Evolutionary conservation across 257 asterid genomes (phyloP).

Genomic region (Jacaranda mimosifolia): DNA sequence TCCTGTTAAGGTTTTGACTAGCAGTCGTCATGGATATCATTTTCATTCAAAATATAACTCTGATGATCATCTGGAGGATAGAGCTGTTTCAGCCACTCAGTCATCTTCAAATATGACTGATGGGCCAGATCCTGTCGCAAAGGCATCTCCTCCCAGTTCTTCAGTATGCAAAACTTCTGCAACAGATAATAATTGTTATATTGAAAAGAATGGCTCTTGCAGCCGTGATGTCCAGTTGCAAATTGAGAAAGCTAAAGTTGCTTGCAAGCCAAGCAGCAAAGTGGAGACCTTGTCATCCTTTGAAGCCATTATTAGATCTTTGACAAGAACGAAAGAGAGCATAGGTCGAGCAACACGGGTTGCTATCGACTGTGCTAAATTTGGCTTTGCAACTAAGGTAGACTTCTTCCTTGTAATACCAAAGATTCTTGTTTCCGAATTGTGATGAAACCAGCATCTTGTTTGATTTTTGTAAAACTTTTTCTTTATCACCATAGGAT

Average conservation of each 20-base stretch:
- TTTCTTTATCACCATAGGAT: background rate
- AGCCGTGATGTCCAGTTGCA: slow-evolving; percentile 54
- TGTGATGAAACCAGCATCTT: slow-evolving; percentile 5
- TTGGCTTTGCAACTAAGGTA: slow-evolving; percentile 90
- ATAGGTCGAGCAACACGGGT: slow-evolving; percentile 86
- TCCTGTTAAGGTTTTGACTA: slow-evolving; percentile 47
- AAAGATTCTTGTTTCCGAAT: background rate
- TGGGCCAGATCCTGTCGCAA: slow-evolving; percentile 53
- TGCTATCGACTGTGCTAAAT: slow-evolving; percentile 91
- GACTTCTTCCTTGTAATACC: slow-evolving; percentile 8
- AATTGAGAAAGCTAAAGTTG: slow-evolving; percentile 48
- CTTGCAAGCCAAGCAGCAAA: slow-evolving; percentile 60
- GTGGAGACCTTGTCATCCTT: slow-evolving; percentile 67
- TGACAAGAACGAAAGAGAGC: slow-evolving; percentile 87
- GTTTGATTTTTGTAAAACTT: background rate
- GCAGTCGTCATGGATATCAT: slow-evolving; percentile 21
- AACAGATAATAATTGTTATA: slow-evolving; percentile 47
- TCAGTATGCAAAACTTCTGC: slow-evolving; percentile 52
- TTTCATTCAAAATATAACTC: slow-evolving; percentile 50
- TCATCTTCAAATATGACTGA: slow-evolving; percentile 56
- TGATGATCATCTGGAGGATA: slow-evolving; percentile 53
- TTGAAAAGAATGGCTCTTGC: slow-evolving; percentile 51
- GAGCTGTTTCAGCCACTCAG: slow-evolving; percentile 51
- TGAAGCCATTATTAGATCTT: slow-evolving; percentile 66
- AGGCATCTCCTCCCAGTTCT: slow-evolving; percentile 56